phyloP scores from a whole-genome alignment of 2,329 filamentous ascomycete species.

The Bretziella fagacearum region DNA sequence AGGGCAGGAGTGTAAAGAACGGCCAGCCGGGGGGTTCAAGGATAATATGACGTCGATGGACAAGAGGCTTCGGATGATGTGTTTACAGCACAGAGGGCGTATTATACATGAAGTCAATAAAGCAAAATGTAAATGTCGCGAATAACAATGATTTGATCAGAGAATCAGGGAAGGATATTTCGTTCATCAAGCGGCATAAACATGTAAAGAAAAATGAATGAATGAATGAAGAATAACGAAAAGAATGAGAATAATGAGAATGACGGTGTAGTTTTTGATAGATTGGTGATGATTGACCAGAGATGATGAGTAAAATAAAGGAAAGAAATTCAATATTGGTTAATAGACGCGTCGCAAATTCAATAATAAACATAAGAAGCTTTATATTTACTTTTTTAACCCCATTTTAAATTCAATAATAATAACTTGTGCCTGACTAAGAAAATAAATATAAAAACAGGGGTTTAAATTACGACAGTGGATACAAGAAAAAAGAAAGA shows the following conservation, averaged over 20 bases:
- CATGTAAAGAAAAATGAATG: background rate
- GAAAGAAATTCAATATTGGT: too few species aligned
- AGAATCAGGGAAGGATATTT: too few species aligned
- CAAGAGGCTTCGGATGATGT: background rate
- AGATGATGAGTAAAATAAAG: background rate
- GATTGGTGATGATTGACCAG: background rate
- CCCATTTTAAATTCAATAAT: background rate
- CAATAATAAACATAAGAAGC: slow-evolving; percentile 3
- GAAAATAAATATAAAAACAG: slow-evolving; percentile 1
- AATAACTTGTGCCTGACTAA: background rate
- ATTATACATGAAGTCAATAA: background rate
- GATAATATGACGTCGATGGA: background rate
- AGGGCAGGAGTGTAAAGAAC: background rate
- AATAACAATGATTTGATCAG: background rate
- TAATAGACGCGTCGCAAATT: too few species aligned
- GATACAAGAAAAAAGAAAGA: too few species aligned
- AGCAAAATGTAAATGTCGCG: background rate
- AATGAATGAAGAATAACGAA: background rate
- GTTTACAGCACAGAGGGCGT: background rate
- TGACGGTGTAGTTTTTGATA: background rate
- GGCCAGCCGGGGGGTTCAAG: background rate
- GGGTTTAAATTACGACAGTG: slow-evolving; percentile 13
- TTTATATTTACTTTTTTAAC: background rate
- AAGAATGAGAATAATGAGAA: background rate
- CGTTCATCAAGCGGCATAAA: background rate